phyloP scores from a whole-genome alignment of 371 early-diverging fungal genomes.

The Syncephalastrum contaminatum region DNA sequence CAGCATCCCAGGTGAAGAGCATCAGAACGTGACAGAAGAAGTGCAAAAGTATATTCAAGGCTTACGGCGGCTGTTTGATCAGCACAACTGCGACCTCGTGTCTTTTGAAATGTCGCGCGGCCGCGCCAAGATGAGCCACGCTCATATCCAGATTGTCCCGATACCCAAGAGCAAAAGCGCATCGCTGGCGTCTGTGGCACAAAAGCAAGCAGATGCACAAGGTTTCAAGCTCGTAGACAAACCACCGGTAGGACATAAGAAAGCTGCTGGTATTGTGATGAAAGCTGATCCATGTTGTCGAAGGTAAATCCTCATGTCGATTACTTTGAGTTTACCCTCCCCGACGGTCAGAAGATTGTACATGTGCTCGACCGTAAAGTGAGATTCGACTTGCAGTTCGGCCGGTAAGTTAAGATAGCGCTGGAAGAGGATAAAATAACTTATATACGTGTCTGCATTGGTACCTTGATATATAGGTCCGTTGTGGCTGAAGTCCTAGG shows the following conservation, averaged over 20 bases:
- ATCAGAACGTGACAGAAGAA: conserved; percentile 48
- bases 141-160: conserved; percentile 68
- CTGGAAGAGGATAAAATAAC: background rate
- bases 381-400: conserved; percentile 71
- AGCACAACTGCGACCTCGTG: conserved; percentile 58
- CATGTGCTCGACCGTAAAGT: conserved; percentile 44
- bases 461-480: conserved; percentile 32
- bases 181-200: conserved; percentile 28
- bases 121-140: conserved; percentile 51
- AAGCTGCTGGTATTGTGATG: conserved; percentile 2
- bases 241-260: conserved; percentile 40
- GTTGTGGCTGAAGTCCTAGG: conserved; percentile 63
- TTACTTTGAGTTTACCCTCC: conserved; percentile 69
- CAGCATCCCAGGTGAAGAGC: conserved; percentile 41
- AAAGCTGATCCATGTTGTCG: background rate
- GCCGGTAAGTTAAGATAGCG: conserved; percentile 42
- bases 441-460: conserved; percentile 1
- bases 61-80: conserved; percentile 42
- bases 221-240: conserved; percentile 36
- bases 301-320: conserved; percentile 33
- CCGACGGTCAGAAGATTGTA: conserved; percentile 46
- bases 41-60: conserved; percentile 59
- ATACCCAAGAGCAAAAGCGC: conserved; percentile 36
- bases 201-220: conserved; percentile 34
- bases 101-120: conserved; percentile 68